These are phyloP conservation scores for Monocercomonoides exilis DNA, from an alignment of 78 protist genomes.

Conservation along the genomic window DNA sequence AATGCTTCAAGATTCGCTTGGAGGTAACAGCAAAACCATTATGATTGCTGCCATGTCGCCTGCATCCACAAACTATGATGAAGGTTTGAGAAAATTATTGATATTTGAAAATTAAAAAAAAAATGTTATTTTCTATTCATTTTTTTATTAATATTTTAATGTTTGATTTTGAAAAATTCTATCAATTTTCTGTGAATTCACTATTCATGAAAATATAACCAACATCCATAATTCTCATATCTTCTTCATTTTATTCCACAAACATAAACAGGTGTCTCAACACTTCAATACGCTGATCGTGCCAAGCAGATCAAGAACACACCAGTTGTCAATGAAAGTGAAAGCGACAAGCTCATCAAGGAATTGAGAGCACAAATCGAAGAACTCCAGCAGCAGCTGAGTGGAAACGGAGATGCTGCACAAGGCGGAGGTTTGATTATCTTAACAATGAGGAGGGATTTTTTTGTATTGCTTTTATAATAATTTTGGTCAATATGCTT, in stretches of 20 bases:
- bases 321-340: background rate
- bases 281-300: background rate
- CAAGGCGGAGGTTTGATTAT: background rate
- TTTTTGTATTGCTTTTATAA: too few relatives aligned
- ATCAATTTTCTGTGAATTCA: too few relatives aligned
- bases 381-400: background rate
- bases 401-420: background rate
- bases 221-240: too few relatives aligned
- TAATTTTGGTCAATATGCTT: too few relatives aligned
- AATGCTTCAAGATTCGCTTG: conserved; percentile 40
- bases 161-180: too few relatives aligned
- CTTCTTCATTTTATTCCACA: too few relatives aligned
- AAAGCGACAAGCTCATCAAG: background rate
- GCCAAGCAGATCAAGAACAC: background rate
- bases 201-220: too few relatives aligned
- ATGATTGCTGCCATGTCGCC: conserved; percentile 44
- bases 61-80: conserved; percentile 37
- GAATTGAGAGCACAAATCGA: background rate
- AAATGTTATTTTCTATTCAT: too few relatives aligned
- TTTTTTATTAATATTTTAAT: too few relatives aligned
- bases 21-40: conserved; percentile 40
- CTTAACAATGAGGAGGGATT: background rate
- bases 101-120: too few relatives aligned
- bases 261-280: too few relatives aligned
- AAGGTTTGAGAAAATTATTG: too few relatives aligned